Conservation (phyloP, 1,284 basidiomycete species). For the Irpex sp. region DNA sequence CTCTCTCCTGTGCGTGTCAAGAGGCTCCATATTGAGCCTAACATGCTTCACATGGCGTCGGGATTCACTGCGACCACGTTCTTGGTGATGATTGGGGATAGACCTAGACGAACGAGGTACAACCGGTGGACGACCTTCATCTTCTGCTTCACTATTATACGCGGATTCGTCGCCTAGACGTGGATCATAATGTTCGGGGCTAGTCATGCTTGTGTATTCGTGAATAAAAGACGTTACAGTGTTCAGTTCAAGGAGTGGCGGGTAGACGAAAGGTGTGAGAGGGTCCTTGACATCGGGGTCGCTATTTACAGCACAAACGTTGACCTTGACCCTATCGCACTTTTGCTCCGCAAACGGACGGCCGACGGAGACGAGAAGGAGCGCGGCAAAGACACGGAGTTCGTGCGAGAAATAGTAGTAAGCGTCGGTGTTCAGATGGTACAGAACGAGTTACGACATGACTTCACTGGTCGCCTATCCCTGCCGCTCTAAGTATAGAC, state of each 20-base stretch:
- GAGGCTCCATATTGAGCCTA: conserved; percentile 10
- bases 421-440: neutral
- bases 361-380: neutral
- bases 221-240: neutral
- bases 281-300: neutral
- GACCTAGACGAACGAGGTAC: neutral
- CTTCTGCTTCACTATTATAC: conserved; percentile 3
- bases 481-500: neutral
- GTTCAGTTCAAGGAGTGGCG: neutral
- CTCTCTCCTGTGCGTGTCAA: neutral
- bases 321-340: too few relatives aligned
- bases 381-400: neutral
- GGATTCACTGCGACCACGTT: neutral
- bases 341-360: neutral
- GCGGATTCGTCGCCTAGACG: conserved; percentile 25
- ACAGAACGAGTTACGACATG: neutral
- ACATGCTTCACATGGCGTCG: conserved; percentile 11
- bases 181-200: conserved; percentile 19
- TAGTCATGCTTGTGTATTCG: neutral
- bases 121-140: neutral
- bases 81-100: conserved; percentile 2
- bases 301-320: neutral
- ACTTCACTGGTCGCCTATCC: neutral
- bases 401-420: neutral
- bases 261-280: neutral